phyloP scores from a whole-genome alignment of 2,329 filamentous ascomycete genomes.

The Aspergillus novoparasiticus region DNA sequence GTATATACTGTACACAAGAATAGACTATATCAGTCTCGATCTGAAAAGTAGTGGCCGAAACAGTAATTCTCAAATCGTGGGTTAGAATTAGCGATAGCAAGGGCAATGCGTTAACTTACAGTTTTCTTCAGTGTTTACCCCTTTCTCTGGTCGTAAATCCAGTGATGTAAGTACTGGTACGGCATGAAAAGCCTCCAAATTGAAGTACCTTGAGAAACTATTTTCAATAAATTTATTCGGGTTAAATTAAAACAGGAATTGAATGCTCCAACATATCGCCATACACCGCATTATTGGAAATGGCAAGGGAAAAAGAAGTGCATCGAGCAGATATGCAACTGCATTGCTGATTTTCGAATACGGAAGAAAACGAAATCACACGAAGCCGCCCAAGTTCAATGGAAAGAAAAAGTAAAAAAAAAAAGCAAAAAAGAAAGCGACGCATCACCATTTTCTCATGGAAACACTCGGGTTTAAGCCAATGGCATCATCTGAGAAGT shows the following conservation, averaged over 20 bases:
- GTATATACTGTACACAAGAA: not conserved
- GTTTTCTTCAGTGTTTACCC: not conserved
- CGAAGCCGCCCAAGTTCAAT: constrained; percentile 1
- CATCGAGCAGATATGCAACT: constrained; percentile 95
- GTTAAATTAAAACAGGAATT: not conserved
- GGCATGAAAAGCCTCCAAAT: not conserved
- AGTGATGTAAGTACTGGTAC: not conserved
- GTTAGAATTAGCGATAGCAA: not conserved
- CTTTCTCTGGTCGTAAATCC: not conserved
- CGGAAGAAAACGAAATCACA: not conserved
- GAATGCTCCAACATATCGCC: not conserved
- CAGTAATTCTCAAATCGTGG: not conserved
- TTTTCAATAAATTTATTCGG: not conserved
- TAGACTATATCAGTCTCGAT: not conserved
- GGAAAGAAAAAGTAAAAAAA: not conserved
- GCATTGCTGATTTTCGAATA: constrained; percentile 77
- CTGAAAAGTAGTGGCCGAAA: not conserved
- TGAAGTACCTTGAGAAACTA: not conserved
- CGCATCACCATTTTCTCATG: not conserved
- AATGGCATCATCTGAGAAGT: not conserved
- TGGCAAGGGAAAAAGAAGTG: not conserved
- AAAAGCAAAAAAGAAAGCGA: not conserved
- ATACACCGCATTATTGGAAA: not conserved
- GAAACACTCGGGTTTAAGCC: not conserved
- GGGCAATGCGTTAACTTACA: not conserved